Base-by-base conservation (phyloP, 768 basidiomycete species). In the Saitozyma sp. region DNA sequence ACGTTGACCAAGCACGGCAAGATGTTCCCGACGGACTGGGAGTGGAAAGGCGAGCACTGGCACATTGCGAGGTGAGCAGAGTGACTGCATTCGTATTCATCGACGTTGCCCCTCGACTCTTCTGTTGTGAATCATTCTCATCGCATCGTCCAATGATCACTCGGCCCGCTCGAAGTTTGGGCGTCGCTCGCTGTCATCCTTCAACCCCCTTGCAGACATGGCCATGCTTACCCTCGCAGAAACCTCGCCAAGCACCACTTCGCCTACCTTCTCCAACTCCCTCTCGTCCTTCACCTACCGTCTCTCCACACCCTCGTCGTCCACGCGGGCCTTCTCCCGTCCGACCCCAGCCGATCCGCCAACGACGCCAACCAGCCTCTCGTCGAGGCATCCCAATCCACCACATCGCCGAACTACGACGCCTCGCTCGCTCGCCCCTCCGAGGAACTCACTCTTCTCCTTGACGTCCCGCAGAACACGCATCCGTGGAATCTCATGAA, bases 301-400 rank as follows among this genome's bases (percentile, higher is more conserved):
- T 83, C 84, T 2, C 85, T 88, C 2, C 90, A 94, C 71, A 79
- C 86, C 0, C 87, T 86, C 80, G 83, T 94, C 52, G 90, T 88
- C 1, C 92, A 96, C 68, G 93, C 87, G 1, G 94, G 94, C 7
- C 71, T 95, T 17, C 83, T 97, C 1, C 84, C 92, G 0, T 84
- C 83, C 6, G 86, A 95, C 73, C 88, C 91, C 2, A 80, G 77
- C 1, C 84, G 82, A 63, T 74, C 84, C 38, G 75, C 80, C 16
- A 81, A 80, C 20, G 81, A 86, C 67, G 78, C 80, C 29, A 82
- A 79, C 10, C 92, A 94, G 71, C 92, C 92, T 3, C 83, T 94
- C 16, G 85, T 89, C 2, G 84, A 61, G 16, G 60, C 69, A 6
- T 52, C 62, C 42, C 45, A 61, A 14, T 17, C 64, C n/a, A 60